Evolutionary conservation across 768 basidiomycete species (phyloP).

Genomic region (Leucocoprinus birnbaumii): DNA sequence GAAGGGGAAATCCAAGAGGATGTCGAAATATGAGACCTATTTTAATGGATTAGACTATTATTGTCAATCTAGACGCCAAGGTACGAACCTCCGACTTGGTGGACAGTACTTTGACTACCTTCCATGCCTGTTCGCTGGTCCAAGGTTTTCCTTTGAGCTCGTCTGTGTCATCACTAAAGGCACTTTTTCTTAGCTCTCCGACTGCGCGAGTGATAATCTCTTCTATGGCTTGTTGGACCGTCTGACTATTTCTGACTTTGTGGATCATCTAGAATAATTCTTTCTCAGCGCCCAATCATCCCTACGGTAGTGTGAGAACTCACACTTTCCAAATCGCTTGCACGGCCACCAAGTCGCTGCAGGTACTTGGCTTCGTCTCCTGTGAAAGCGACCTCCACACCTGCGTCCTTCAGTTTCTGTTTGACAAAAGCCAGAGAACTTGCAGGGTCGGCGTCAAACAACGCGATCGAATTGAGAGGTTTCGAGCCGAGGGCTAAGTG

Average conservation of each 20-base stretch:
- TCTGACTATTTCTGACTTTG: constrained; percentile 75
- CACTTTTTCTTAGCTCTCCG: constrained; percentile 82
- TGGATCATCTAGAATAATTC: constrained; percentile 73
- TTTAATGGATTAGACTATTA: background rate
- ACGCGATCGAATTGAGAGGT: constrained; percentile 72
- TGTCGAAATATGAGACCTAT: constrained; percentile 79
- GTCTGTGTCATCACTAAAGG: constrained; percentile 90
- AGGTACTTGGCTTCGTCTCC: constrained; percentile 55
- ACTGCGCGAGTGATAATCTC: constrained; percentile 83
- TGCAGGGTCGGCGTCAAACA: constrained; percentile 81
- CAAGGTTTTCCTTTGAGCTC: constrained; percentile 83
- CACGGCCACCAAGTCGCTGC: constrained; percentile 82
- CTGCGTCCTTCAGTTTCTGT: constrained; percentile 66
- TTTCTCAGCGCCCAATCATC: background rate
- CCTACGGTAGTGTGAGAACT: constrained; percentile 20
- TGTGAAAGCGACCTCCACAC: constrained; percentile 51
- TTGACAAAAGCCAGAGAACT: constrained; percentile 82
- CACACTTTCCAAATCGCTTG: constrained; percentile 85
- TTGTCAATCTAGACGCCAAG: constrained; percentile 8
- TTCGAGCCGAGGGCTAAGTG: constrained; percentile 75
- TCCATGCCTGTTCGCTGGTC: constrained; percentile 89
- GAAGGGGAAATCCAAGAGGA: constrained; percentile 83
- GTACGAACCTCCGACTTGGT: constrained; percentile 57
- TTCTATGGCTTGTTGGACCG: constrained; percentile 79
- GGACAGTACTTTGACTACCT: constrained; percentile 70